Conservation (phyloP, 2,329 filamentous ascomycete species). For the Colletotrichum cereale region DNA sequence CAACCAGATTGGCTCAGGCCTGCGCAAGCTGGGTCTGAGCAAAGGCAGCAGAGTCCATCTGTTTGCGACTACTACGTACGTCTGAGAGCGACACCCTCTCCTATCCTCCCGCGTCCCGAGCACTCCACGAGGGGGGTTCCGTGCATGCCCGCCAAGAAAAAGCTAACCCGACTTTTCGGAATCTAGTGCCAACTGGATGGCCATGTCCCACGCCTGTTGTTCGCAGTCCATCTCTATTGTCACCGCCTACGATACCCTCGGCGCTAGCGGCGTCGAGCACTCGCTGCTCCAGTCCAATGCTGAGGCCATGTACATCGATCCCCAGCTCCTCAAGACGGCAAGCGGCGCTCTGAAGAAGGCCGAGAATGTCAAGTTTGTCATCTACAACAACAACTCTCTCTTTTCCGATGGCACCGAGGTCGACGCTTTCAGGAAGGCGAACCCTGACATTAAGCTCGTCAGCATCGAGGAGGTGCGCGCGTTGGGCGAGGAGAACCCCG, state of each 20-base stretch:
- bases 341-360: slow-evolving; percentile 67
- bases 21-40: slow-evolving; percentile 73
- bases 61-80: slow-evolving; percentile 84
- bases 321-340: slow-evolving; percentile 77
- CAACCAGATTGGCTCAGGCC: slow-evolving; percentile 77
- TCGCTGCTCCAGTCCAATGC: slow-evolving; percentile 86
- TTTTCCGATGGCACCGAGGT: slow-evolving; percentile 65
- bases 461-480: slow-evolving; percentile 68
- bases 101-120: slow-evolving; percentile 10
- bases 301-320: slow-evolving; percentile 88
- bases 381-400: slow-evolving; percentile 72
- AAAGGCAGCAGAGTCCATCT: slow-evolving; percentile 69
- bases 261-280: slow-evolving; percentile 85
- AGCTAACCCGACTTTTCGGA: slow-evolving; percentile 34
- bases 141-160: slow-evolving; percentile 9
- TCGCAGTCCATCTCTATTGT: slow-evolving; percentile 93
- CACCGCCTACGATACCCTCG: slow-evolving; percentile 94
- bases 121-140: background rate
- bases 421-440: slow-evolving; percentile 66
- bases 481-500: slow-evolving; percentile 75
- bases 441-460: slow-evolving; percentile 65
- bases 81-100: slow-evolving; percentile 30
- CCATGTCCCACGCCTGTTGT: slow-evolving; percentile 79
- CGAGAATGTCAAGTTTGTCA: slow-evolving; percentile 68
- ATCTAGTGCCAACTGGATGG: slow-evolving; percentile 82